These are phyloP conservation scores for Vitis rotundifolia DNA, from an alignment of 164 flowering plant species.

Conservation along the genomic window DNA sequence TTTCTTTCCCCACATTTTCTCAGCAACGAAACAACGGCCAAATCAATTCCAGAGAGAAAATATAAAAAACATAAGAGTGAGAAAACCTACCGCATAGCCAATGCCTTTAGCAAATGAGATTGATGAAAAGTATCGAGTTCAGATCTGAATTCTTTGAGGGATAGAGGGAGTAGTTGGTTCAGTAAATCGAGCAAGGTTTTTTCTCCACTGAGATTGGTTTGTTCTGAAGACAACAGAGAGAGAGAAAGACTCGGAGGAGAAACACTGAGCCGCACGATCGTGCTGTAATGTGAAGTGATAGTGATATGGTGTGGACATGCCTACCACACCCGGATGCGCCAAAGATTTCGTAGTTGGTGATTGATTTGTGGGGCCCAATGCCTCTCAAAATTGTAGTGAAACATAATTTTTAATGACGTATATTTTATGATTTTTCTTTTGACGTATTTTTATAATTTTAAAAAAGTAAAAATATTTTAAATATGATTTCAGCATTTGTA, in stretches of 20 bases:
- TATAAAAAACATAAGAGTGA: neutral
- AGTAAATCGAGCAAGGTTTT: neutral
- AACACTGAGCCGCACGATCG: neutral
- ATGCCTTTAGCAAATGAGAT: neutral
- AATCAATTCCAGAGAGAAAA: neutral
- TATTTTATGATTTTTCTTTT: too few relatives aligned
- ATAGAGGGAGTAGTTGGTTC: neutral
- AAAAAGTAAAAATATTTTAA: too few relatives aligned
- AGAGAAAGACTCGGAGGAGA: neutral
- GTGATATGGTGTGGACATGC: neutral
- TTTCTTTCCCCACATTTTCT: constrained; percentile 8
- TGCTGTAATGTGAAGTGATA: neutral
- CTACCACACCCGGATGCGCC: neutral
- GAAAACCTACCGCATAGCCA: neutral
- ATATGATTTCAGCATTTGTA: too few relatives aligned
- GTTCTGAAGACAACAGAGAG: too few relatives aligned
- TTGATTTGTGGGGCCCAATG: neutral
- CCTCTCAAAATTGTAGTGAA: neutral
- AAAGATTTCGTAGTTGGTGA: neutral
- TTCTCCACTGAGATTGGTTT: neutral
- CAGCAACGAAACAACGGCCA: constrained; percentile 5
- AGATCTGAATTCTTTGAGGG: constrained; percentile 22
- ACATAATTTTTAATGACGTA: neutral
- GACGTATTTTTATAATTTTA: too few relatives aligned
- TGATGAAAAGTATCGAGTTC: constrained; percentile 10